phyloP scores from a whole-genome alignment of 306 rosid species.

The Fagus sylvatica region DNA sequence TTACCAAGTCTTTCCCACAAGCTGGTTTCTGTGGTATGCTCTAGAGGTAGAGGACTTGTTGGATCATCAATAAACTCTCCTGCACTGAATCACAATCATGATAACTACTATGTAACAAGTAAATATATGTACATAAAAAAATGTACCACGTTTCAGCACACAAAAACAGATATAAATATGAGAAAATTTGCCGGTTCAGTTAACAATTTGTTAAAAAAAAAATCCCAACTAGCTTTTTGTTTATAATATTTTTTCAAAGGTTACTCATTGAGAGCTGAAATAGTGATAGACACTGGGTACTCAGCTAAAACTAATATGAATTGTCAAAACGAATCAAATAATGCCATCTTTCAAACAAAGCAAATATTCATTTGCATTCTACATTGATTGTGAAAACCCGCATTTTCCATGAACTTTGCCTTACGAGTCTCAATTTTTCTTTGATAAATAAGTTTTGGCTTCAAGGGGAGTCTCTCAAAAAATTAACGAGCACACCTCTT shows the following conservation, averaged over 20 bases:
- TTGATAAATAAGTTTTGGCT: neutral
- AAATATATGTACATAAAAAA: neutral
- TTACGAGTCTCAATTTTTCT: neutral
- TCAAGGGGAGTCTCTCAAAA: no score
- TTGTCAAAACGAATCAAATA: neutral
- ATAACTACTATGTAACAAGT: conserved; percentile 11
- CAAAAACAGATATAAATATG: neutral
- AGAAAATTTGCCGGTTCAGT: neutral
- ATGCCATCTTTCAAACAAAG: neutral
- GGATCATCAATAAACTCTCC: conserved; percentile 43
- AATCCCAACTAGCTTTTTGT: neutral
- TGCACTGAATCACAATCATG: conserved; percentile 43
- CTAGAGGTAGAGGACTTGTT: conserved; percentile 31
- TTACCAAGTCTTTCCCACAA: conserved; percentile 94
- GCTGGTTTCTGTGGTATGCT: conserved; percentile 62
- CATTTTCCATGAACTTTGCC: neutral
- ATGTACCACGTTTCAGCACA: neutral
- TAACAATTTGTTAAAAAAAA: neutral
- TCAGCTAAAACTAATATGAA: neutral
- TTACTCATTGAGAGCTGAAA: no score
- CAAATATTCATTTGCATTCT: neutral
- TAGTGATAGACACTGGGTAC: no score
- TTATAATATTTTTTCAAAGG: neutral
- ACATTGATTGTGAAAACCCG: neutral
- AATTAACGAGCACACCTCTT: no score